Percentiles rank a stretch among this genome's conserved stretches.
These are phyloP conservation scores for Sutorius australiensis DNA, from an alignment of 768 basidiomycete species.

Conservation along the genomic window DNA sequence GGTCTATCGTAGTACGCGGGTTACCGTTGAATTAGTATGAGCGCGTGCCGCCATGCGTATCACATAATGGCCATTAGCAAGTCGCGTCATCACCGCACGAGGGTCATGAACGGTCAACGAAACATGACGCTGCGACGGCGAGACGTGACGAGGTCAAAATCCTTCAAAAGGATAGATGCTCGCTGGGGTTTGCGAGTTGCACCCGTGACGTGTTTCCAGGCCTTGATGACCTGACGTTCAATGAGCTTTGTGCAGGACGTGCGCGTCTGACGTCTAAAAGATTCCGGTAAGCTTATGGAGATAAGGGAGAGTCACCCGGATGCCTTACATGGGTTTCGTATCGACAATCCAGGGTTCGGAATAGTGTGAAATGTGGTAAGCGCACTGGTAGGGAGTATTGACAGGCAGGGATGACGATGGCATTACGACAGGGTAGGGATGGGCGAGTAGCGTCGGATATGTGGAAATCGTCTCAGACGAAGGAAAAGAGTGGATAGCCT, in stretches of 20 bases:
- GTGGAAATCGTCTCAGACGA: constrained; percentile 26
- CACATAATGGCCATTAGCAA: not conserved
- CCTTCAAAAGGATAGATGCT: constrained; percentile 51
- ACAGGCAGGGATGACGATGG: constrained; percentile 5
- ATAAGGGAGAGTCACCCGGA: not conserved
- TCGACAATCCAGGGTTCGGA: constrained; percentile 28
- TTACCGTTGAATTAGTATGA: not conserved
- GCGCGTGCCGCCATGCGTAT: constrained; percentile 15
- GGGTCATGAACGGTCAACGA: constrained; percentile 19
- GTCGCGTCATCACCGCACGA: not conserved
- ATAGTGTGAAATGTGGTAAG: constrained; percentile 10
- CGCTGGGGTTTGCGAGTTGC: constrained; percentile 49
- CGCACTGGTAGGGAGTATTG: constrained; percentile 6
- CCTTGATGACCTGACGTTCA: constrained; percentile 54
- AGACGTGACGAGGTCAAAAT: constrained; percentile 59
- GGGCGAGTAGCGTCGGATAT: not conserved
- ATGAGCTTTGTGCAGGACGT: constrained; percentile 43
- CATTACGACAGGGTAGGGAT: constrained; percentile 1
- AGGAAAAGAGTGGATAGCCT: constrained; percentile 24
- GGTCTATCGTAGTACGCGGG: constrained; percentile 3
- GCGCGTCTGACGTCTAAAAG: constrained; percentile 21
- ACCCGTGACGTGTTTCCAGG: constrained; percentile 61
- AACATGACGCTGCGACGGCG: constrained; percentile 51
- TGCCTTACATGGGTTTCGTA: constrained; percentile 22
- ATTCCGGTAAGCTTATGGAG: not conserved